Evolutionary conservation across 495 filamentous ascomycete genomes (phyloP).

Genomic region (Talaromyces ruber): DNA sequence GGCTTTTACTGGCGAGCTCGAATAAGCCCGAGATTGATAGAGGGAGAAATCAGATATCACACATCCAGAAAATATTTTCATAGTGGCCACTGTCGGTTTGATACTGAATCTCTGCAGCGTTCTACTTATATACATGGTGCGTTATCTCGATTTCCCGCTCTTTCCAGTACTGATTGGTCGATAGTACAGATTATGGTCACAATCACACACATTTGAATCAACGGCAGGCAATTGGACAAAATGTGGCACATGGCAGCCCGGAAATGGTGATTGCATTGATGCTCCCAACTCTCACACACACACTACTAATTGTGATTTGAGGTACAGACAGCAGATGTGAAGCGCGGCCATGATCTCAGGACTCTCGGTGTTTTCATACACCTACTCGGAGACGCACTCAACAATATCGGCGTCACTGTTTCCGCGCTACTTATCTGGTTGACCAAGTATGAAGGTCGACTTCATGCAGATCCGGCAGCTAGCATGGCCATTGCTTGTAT

Average conservation of each 20-base stretch:
- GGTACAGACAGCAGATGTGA: not conserved
- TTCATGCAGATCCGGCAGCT: conserved; percentile 37
- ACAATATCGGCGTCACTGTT: conserved; percentile 40
- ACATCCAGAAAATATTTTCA: conserved; percentile 67
- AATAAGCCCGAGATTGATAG: not conserved
- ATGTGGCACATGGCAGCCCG: not conserved
- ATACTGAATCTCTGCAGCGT: conserved; percentile 72
- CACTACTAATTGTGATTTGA: not conserved
- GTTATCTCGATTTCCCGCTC: not conserved
- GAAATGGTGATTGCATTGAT: not conserved
- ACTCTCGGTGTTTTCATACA: conserved; percentile 33
- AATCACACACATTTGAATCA: not conserved
- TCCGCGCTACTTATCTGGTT: conserved; percentile 37
- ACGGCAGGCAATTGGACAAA: not conserved
- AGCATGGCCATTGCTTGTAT: conserved; percentile 36
- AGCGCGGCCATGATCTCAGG: not conserved
- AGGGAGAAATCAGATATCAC: not conserved
- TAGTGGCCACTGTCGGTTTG: conserved; percentile 70
- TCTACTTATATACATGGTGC: conserved; percentile 39
- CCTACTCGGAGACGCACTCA: conserved; percentile 37
- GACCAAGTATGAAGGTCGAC: conserved; percentile 26
- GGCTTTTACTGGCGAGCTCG: not conserved
- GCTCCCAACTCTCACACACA: not conserved
- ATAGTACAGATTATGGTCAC: not conserved
- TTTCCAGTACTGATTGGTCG: not conserved